These are phyloP conservation scores for Limonomyces culmigenus DNA, from an alignment of 1,284 basidiomycete species.

Conservation along the genomic window DNA sequence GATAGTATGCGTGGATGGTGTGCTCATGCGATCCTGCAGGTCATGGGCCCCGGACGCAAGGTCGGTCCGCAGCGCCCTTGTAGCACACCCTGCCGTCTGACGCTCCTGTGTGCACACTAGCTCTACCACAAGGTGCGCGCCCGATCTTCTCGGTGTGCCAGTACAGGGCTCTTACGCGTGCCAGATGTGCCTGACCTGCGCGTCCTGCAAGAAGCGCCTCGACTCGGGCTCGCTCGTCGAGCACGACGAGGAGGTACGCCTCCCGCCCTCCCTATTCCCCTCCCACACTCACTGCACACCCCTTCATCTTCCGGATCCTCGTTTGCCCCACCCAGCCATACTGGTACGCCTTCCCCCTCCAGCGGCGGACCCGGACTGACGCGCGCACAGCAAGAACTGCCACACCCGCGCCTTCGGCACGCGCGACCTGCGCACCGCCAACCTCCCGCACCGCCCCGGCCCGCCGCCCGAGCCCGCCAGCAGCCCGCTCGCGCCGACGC, in stretches of 20 bases:
- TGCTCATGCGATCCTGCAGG: slow-evolving; percentile 26
- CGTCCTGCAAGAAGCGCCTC: slow-evolving; percentile 49
- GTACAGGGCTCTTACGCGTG: background rate
- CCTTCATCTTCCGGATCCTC: too few species aligned
- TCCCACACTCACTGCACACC: slow-evolving; percentile 4
- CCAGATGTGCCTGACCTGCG: slow-evolving; percentile 59
- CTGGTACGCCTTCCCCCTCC: slow-evolving; percentile 25
- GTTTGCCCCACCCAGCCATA: slow-evolving; percentile 40
- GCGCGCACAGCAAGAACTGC: slow-evolving; percentile 43
- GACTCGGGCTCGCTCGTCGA: slow-evolving; percentile 60
- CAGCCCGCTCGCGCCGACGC: slow-evolving; percentile 8
- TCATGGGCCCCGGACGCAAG: slow-evolving; percentile 67
- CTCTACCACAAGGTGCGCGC: background rate
- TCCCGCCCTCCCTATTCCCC: slow-evolving; percentile 2
- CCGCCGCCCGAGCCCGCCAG: slow-evolving; percentile 8
- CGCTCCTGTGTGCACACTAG: background rate
- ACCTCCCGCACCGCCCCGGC: slow-evolving; percentile 32
- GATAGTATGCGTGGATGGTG: too few species aligned
- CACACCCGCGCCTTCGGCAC: slow-evolving; percentile 60
- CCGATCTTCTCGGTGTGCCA: background rate
- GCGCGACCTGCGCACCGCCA: slow-evolving; percentile 54
- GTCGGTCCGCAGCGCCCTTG: slow-evolving; percentile 18
- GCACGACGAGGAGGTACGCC: slow-evolving; percentile 55
- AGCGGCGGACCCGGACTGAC: background rate
- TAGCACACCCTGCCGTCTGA: too few species aligned